These are phyloP conservation scores for Lasiodiplodia theobromae DNA, from an alignment of 2,329 filamentous ascomycete genomes.

Conservation along the genomic window DNA sequence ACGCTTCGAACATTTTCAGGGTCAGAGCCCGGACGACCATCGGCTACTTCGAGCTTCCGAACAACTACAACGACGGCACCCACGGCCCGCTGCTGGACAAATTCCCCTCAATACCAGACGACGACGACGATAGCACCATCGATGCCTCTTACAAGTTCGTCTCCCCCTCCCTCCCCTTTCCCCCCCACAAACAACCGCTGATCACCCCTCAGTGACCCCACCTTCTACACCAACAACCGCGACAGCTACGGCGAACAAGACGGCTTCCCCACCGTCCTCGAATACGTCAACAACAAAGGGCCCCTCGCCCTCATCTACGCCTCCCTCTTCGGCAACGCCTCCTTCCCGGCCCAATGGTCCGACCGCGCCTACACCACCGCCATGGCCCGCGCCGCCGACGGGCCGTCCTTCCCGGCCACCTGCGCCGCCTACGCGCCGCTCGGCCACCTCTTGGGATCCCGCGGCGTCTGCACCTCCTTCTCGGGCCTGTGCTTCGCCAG, in stretches of 20 bases:
- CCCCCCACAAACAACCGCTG: no score
- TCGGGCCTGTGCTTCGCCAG: no score
- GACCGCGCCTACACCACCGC: no score
- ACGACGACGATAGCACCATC: background rate
- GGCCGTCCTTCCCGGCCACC: accelerated
- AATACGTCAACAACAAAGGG: background rate
- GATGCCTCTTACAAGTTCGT: no score
- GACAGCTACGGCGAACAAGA: no score
- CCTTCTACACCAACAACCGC: no score
- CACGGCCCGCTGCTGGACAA: background rate
- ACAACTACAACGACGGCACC: background rate
- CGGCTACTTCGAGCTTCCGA: slow-evolving; percentile 20
- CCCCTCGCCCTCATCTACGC: background rate
- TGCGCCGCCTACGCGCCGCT: no score
- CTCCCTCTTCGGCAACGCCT: slow-evolving; percentile 7
- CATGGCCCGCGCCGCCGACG: no score
- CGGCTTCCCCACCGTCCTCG: background rate
- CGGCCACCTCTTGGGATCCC: no score
- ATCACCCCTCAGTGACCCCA: no score
- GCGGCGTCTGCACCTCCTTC: no score
- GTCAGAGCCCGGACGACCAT: background rate
- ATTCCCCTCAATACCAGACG: background rate
- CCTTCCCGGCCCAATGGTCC: background rate
- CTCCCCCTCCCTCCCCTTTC: background rate
- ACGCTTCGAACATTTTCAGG: background rate